phyloP scores from a whole-genome alignment of 805 yeast species.

The Metschnikowia colocasiae region DNA sequence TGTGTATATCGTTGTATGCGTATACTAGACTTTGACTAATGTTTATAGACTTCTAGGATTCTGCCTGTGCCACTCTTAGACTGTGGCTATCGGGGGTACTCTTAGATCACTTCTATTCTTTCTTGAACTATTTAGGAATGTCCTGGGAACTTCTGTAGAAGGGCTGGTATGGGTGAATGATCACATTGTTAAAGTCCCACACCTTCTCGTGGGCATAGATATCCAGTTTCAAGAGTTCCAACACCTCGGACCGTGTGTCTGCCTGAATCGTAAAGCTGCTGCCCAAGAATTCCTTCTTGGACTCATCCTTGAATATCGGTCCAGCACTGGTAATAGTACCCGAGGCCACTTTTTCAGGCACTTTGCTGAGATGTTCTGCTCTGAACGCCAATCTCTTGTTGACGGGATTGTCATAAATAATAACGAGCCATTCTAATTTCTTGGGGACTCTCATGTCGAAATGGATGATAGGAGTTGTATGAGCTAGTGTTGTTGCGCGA shows the following conservation, averaged over 20 bases:
- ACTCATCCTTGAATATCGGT: conserved; percentile 17
- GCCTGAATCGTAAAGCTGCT: conserved; percentile 16
- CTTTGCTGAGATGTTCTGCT: conserved; percentile 14
- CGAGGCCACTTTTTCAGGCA: conserved; percentile 10
- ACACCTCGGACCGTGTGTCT: conserved; percentile 9
- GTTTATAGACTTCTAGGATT: no score
- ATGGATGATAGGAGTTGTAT: neutral
- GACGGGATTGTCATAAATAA: conserved; percentile 16
- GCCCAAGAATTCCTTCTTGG: conserved; percentile 14
- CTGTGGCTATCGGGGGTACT: no score
- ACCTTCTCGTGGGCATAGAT: conserved; percentile 15
- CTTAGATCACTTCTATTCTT: no score
- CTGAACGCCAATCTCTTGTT: conserved; percentile 13
- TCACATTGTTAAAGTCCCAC: conserved; percentile 16
- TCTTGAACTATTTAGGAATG: conserved; percentile 11
- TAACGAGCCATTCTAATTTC: conserved; percentile 21
- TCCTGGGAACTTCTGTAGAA: conserved; percentile 9
- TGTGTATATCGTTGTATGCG: no score
- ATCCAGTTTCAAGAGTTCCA: conserved; percentile 15
- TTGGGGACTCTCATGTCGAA: conserved; percentile 7
- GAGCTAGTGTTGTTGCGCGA: neutral
- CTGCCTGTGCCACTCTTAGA: no score
- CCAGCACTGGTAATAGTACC: conserved; percentile 14
- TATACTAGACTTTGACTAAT: no score
- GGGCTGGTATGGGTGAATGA: conserved; percentile 18